These are phyloP conservation scores for Coemansia sp. DNA, from an alignment of 192 early-diverging fungal genomes.

Conservation along the genomic window DNA sequence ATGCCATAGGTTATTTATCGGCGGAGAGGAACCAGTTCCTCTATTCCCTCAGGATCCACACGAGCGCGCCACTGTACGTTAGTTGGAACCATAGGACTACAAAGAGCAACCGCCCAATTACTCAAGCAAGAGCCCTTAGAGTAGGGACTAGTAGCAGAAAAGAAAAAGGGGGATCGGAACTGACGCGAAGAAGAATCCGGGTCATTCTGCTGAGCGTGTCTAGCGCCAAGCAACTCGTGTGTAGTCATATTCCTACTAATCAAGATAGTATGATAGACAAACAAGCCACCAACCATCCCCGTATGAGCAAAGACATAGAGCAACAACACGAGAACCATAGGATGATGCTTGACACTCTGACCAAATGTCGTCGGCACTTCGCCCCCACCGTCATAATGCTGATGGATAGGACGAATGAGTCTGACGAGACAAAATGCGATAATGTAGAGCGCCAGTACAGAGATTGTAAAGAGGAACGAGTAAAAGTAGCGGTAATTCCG, in stretches of 20 bases:
- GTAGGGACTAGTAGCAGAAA: constrained; percentile 29
- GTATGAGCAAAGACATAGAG: constrained; percentile 65
- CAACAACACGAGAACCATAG: constrained; percentile 61
- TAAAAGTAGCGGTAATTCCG: constrained; percentile 84
- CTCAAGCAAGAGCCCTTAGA: constrained; percentile 37
- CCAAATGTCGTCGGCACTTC: constrained; percentile 40
- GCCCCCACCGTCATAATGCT: constrained; percentile 10
- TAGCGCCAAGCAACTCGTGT: constrained; percentile 72
- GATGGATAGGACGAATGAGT: constrained; percentile 51
- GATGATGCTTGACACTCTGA: constrained; percentile 39
- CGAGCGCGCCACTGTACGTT: constrained; percentile 43
- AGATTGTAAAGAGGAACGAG: constrained; percentile 65
- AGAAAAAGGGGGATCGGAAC: constrained; percentile 11
- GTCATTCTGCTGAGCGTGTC: constrained; percentile 13
- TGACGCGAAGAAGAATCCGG: constrained; percentile 3
- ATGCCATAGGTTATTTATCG: not conserved
- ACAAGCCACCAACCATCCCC: constrained; percentile 64
- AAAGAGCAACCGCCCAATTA: constrained; percentile 47
- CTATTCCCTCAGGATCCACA: constrained; percentile 52
- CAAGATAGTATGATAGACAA: constrained; percentile 74
- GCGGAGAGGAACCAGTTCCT: constrained; percentile 36
- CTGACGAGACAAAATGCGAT: constrained; percentile 62
- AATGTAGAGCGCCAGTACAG: constrained; percentile 63
- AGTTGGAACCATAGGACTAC: constrained; percentile 32
- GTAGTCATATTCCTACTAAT: constrained; percentile 78